phyloP scores from a whole-genome alignment of 371 early-diverging fungal genomes.

The Mortierella sp. region DNA sequence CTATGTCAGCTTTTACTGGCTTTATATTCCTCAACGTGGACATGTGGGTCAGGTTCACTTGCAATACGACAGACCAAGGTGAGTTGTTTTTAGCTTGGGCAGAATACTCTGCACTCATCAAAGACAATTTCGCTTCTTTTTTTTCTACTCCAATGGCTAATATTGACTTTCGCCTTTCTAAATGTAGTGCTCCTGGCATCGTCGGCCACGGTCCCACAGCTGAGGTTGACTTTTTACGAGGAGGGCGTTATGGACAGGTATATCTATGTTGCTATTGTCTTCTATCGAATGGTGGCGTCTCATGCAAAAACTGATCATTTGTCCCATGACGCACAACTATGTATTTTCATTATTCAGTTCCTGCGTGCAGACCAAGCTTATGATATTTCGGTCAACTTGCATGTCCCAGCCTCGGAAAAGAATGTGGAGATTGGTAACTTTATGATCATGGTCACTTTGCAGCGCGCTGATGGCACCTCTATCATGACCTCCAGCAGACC shows the following conservation, averaged over 20 bases:
- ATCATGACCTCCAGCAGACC: constrained; percentile 75
- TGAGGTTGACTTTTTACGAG: constrained; percentile 55
- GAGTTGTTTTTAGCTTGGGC: neutral
- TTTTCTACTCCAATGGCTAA: neutral
- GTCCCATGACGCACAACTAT: too few relatives aligned
- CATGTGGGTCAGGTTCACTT: constrained; percentile 66
- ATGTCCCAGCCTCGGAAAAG: constrained; percentile 83
- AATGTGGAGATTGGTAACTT: constrained; percentile 89
- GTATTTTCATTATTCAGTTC: constrained; percentile 39
- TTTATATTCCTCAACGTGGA: constrained; percentile 69
- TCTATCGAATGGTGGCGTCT: neutral
- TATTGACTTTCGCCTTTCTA: neutral
- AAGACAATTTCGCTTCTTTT: too few relatives aligned
- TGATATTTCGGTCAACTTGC: constrained; percentile 78
- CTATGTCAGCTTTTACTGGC: constrained; percentile 65
- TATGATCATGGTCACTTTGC: constrained; percentile 83
- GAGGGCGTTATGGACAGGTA: constrained; percentile 54
- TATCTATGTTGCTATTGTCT: neutral
- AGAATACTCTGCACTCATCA: too few relatives aligned
- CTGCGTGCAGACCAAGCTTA: constrained; percentile 79
- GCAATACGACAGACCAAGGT: constrained; percentile 58
- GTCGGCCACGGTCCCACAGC: constrained; percentile 39
- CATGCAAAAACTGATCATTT: neutral
- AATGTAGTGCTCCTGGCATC: constrained; percentile 30
- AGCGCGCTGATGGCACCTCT: constrained; percentile 62